Conservation (phyloP, 1,139 yeast species). For the Wickerhamomyces sp. region DNA sequence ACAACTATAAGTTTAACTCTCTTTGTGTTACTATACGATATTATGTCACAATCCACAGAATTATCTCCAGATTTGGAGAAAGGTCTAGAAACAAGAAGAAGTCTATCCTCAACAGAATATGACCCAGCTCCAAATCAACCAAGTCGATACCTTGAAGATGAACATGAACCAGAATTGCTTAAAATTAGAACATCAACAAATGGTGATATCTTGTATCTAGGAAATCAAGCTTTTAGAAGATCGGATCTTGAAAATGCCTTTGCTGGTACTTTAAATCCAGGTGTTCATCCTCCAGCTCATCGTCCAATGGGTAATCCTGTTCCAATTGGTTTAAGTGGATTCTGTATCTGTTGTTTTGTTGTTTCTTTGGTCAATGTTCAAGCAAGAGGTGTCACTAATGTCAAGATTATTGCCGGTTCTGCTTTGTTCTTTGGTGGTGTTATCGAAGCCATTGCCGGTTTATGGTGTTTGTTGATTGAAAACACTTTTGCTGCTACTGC, state of each 20-base stretch:
- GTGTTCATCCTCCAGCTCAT: slow-evolving; percentile 31
- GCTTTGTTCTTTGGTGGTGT: slow-evolving; percentile 63
- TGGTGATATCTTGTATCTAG: slow-evolving; percentile 39
- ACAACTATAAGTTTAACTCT: too few species aligned
- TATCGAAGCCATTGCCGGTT: slow-evolving; percentile 60
- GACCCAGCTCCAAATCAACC: slow-evolving; percentile 4
- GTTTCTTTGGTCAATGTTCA: slow-evolving; percentile 46
- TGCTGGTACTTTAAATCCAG: slow-evolving; percentile 58
- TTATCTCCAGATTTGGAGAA: slow-evolving; percentile 6
- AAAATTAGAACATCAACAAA: slow-evolving; percentile 25
- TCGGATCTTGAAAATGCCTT: slow-evolving; percentile 51
- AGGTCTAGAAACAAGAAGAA: slow-evolving; percentile 1
- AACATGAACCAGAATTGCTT: slow-evolving; percentile 5
- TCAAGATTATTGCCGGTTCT: slow-evolving; percentile 43
- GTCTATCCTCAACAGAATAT: slow-evolving; percentile 3
- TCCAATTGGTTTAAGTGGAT: slow-evolving; percentile 56
- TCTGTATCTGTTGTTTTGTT: slow-evolving; percentile 44
- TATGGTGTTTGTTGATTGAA: slow-evolving; percentile 61
- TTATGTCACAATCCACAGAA: neutral
- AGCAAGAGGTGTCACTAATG: slow-evolving; percentile 47
- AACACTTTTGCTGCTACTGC: slow-evolving; percentile 66
- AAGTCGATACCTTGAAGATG: slow-evolving; percentile 1
- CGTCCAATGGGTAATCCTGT: slow-evolving; percentile 50
- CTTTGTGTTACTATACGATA: slow-evolving; percentile 5
- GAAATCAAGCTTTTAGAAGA: slow-evolving; percentile 54